Base-by-base conservation (phyloP, 768 basidiomycete species). In the Lentinus brumalis region DNA sequence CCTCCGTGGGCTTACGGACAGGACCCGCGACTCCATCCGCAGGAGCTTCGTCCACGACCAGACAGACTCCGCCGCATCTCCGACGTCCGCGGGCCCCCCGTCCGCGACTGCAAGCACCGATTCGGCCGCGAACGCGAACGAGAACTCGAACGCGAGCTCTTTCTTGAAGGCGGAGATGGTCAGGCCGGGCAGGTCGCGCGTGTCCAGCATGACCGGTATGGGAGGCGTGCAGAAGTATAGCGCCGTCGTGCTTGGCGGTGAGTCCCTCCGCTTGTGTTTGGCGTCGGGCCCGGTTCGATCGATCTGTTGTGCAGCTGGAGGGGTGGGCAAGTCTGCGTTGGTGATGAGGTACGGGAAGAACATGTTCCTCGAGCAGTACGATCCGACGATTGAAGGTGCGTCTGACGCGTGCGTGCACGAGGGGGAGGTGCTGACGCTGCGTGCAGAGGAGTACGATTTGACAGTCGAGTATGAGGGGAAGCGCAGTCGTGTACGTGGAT, bases 291-390 rank as follows among this genome's bases (percentile, higher is more conserved):
- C 21, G 18, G 46, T 12, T 49, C 46, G 18, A 49, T 26, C 26
- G 21, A 26, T 26, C 46, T 10, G 10, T 49, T 49, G 12, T 49
- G 10, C 46, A 92, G 91, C 91, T 69, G 92, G 92, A 68, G 92
- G 92, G 26, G 92, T 94, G 55, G 92, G 92, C 50, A 94, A 94
- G 75, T 93, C 91, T 29, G 91, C 92, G 12, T 79, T 94, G 38
- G 92, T 91, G 70, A 86, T 91, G 67, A 84, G 90, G 60, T 92
- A 88, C 71, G 84, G 91, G 50, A 81, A 82, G 65, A 84, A 89
- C 71, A 79, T 83, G 46, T 92, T 91, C 72, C 77, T 90, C 32
- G 87, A 90, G 67, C 82, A 82, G 64, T 92, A 92, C 71, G 89
- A 93, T 70, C 91, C 91, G 30, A 92, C 91, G 12, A 92, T 93